Evolutionary conservation across 2,329 filamentous ascomycete genomes (phyloP).

Genomic region (Dissoconium aciculare): DNA sequence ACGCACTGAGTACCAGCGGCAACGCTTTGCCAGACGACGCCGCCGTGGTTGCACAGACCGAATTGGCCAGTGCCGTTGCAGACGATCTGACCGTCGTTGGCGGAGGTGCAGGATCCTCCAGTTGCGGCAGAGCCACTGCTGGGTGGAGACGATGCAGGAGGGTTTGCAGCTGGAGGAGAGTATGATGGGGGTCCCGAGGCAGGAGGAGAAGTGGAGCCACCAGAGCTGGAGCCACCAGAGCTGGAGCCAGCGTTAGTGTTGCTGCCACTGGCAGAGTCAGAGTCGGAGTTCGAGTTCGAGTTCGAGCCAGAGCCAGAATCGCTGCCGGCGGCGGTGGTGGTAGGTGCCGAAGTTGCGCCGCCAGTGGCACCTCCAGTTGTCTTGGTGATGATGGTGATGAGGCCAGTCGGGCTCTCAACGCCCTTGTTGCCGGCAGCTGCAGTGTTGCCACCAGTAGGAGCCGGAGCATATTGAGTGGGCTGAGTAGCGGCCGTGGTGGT

Average conservation of each 20-base stretch:
- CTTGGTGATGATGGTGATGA: neutral
- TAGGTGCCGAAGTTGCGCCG: neutral
- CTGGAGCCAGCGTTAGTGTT: neutral
- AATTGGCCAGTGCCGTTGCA: conserved; percentile 29
- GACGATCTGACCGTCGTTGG: conserved; percentile 21
- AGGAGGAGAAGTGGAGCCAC: conserved; percentile 1
- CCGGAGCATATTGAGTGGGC: too few relatives aligned
- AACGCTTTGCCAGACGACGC: conserved; percentile 27
- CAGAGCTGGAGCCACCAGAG: neutral
- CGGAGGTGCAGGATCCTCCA: neutral
- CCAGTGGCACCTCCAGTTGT: neutral
- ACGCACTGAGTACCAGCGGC: conserved; percentile 31
- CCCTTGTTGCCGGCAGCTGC: neutral
- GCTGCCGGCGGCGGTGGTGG: neutral
- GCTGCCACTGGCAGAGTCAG: neutral
- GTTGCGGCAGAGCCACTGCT: neutral
- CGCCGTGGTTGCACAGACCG: conserved; percentile 30
- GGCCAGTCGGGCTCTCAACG: neutral
- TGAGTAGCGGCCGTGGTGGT: too few relatives aligned
- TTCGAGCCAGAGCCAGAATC: neutral
- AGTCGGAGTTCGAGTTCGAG: too few relatives aligned
- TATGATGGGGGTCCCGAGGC: conserved; percentile 4
- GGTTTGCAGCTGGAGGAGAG: conserved; percentile 5
- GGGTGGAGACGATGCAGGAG: conserved; percentile 5
- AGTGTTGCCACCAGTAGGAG: neutral